A percentile compares a stretch with the other conserved stretches of the same genome.
phyloP scores from a whole-genome alignment of 2,329 filamentous ascomycete species.

The Calonectria fujianensis region DNA sequence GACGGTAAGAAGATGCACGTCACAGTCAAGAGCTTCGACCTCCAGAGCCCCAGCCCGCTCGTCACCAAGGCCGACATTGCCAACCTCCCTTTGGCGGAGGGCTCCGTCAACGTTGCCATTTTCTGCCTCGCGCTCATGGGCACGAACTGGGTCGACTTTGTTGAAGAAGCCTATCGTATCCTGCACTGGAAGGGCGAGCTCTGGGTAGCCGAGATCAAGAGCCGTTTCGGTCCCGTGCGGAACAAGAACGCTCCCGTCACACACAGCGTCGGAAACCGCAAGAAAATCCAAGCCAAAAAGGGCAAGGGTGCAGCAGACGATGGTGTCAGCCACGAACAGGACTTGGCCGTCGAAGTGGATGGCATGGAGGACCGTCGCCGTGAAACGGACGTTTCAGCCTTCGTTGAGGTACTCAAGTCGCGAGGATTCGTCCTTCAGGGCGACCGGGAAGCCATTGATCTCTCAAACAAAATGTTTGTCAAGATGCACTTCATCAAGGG shows the following conservation, averaged over 20 bases:
- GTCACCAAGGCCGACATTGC: slow-evolving; percentile 94
- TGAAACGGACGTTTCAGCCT: slow-evolving; percentile 91
- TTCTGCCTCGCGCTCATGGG: slow-evolving; percentile 99
- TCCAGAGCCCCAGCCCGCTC: slow-evolving; percentile 84
- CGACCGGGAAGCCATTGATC: slow-evolving; percentile 80
- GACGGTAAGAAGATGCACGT: slow-evolving; percentile 81
- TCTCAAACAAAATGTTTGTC: slow-evolving; percentile 98
- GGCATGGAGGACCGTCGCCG: slow-evolving; percentile 77
- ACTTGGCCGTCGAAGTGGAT: slow-evolving; percentile 83
- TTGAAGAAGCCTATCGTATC: slow-evolving; percentile 95
- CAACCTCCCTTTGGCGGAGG: slow-evolving; percentile 84
- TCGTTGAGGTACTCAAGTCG: slow-evolving; percentile 87
- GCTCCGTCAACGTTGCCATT: slow-evolving; percentile 88
- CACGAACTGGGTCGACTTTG: slow-evolving; percentile 97
- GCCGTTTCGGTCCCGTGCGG: slow-evolving; percentile 78
- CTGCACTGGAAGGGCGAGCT: slow-evolving; percentile 96
- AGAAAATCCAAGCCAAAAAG: slow-evolving; percentile 70
- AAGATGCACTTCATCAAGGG: slow-evolving; percentile 95
- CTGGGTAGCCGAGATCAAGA: slow-evolving; percentile 98
- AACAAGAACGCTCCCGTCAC: slow-evolving; percentile 68
- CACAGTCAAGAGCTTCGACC: slow-evolving; percentile 88
- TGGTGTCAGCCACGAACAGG: slow-evolving; percentile 70
- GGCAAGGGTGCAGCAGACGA: slow-evolving; percentile 66
- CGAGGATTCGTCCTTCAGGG: slow-evolving; percentile 90
- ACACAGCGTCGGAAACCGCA: slow-evolving; percentile 83